phyloP scores from a whole-genome alignment of 768 basidiomycete species.

The Crepidotus variabilis region DNA sequence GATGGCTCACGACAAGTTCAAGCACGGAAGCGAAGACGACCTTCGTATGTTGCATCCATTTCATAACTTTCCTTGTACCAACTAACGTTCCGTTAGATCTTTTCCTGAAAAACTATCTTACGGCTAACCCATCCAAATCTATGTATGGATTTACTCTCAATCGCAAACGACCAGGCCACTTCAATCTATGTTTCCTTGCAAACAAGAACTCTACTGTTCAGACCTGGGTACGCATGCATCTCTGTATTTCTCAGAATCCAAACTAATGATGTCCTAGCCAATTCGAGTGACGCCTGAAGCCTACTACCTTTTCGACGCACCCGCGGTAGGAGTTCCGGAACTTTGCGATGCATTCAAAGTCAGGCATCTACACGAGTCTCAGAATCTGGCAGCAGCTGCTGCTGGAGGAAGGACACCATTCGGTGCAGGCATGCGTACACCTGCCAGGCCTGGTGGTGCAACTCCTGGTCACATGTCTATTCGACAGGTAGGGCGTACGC shows the following conservation, averaged over 20 bases:
- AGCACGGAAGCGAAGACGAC: conserved; percentile 81
- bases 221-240: conserved; percentile 69
- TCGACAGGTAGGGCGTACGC: conserved; percentile 70
- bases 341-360: conserved; percentile 98
- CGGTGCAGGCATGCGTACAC: conserved; percentile 70
- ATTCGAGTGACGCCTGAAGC: conserved; percentile 85
- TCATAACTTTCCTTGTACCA: background rate
- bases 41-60: conserved; percentile 67
- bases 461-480: conserved; percentile 81
- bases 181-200: conserved; percentile 89
- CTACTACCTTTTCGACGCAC: conserved; percentile 87
- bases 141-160: conserved; percentile 96
- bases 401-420: conserved; percentile 79
- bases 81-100: conserved; percentile 51
- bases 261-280: conserved; percentile 45
- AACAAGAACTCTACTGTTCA: conserved; percentile 88
- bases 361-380: conserved; percentile 79
- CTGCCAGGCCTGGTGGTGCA: conserved; percentile 69
- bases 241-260: background rate
- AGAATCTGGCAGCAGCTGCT: conserved; percentile 45
- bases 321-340: conserved; percentile 88
- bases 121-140: conserved; percentile 90
- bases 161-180: conserved; percentile 86
- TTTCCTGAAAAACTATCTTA: conserved; percentile 84
- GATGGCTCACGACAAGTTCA: conserved; percentile 94